Evolutionary conservation across 2,329 filamentous ascomycete species (phyloP).

Genomic region (Aspergillus quadrilineatus): DNA sequence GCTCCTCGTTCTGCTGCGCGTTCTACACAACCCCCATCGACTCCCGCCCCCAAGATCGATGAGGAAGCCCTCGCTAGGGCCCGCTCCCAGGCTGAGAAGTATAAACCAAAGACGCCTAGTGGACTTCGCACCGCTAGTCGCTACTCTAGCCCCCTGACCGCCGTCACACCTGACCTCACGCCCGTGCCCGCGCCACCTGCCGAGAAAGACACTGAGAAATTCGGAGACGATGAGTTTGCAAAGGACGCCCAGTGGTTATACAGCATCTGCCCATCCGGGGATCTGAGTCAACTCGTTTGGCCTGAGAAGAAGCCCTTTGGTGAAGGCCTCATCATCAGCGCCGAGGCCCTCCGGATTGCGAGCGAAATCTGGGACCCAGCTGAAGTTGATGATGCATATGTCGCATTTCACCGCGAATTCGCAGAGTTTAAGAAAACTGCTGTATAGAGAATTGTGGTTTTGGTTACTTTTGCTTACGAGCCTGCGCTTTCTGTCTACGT

Average conservation of each 20-base stretch:
- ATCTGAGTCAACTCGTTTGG: constrained; percentile 26
- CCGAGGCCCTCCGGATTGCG: constrained; percentile 14
- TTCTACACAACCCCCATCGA: constrained; percentile 18
- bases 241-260: constrained; percentile 29
- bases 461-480: not conserved
- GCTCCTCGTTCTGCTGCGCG: constrained; percentile 15
- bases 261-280: constrained; percentile 26
- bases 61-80: constrained; percentile 36
- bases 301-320: constrained; percentile 18
- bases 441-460: constrained; percentile 5
- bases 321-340: constrained; percentile 19
- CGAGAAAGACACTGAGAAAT: constrained; percentile 10
- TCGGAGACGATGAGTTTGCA: constrained; percentile 27
- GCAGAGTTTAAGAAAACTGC: constrained; percentile 20
- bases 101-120: constrained; percentile 46
- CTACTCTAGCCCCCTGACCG: constrained; percentile 26
- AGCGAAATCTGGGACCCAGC: constrained; percentile 19
- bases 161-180: constrained; percentile 17
- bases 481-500: not conserved
- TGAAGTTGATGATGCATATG: constrained; percentile 17
- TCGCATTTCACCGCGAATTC: constrained; percentile 16
- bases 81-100: constrained; percentile 40
- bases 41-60: constrained; percentile 23
- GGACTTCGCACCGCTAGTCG: constrained; percentile 39
- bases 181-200: constrained; percentile 1